phyloP scores from a whole-genome alignment of 2,329 filamentous ascomycete species.

The Fusarium ambrosium region DNA sequence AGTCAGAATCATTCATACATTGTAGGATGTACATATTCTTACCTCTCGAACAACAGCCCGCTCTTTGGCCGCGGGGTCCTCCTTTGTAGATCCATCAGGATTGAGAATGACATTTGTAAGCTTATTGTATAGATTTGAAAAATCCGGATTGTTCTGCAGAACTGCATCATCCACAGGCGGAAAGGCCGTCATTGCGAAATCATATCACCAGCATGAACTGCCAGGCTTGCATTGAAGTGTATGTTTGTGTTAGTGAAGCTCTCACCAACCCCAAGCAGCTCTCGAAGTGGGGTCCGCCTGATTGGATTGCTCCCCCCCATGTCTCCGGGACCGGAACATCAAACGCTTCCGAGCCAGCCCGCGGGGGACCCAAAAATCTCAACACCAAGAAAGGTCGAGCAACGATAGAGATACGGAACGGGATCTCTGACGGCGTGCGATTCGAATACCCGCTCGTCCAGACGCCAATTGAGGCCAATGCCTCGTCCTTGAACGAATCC shows the following conservation, averaged over 20 bases:
- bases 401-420: background rate
- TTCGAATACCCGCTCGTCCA: slow-evolving; percentile 12
- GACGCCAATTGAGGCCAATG: slow-evolving; percentile 44
- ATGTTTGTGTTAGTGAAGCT: slow-evolving; percentile 18
- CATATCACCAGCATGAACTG: slow-evolving; percentile 5
- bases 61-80: slow-evolving; percentile 64
- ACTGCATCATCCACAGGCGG: slow-evolving; percentile 70
- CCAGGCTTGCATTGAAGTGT: slow-evolving; percentile 4
- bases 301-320: slow-evolving; percentile 32
- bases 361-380: slow-evolving; percentile 42
- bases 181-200: slow-evolving; percentile 59
- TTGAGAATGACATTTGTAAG: slow-evolving; percentile 69
- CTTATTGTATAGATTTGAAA: slow-evolving; percentile 69
- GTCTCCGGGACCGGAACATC: slow-evolving; percentile 47
- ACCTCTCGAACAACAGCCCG: slow-evolving; percentile 65
- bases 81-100: slow-evolving; percentile 69
- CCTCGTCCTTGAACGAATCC: slow-evolving; percentile 23
- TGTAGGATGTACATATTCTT: slow-evolving; percentile 20
- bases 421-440: slow-evolving; percentile 34
- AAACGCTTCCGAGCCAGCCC: slow-evolving; percentile 31
- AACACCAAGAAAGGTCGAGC: slow-evolving; percentile 25
- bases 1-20: background rate
- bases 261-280: background rate
- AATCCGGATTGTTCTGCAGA: slow-evolving; percentile 69
- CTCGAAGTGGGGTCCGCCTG: slow-evolving; percentile 53